Percentiles rank a stretch among this genome's conserved stretches.
phyloP scores from a whole-genome alignment of 2,329 filamentous ascomycete species.

The Scedosporium dehoogii region DNA sequence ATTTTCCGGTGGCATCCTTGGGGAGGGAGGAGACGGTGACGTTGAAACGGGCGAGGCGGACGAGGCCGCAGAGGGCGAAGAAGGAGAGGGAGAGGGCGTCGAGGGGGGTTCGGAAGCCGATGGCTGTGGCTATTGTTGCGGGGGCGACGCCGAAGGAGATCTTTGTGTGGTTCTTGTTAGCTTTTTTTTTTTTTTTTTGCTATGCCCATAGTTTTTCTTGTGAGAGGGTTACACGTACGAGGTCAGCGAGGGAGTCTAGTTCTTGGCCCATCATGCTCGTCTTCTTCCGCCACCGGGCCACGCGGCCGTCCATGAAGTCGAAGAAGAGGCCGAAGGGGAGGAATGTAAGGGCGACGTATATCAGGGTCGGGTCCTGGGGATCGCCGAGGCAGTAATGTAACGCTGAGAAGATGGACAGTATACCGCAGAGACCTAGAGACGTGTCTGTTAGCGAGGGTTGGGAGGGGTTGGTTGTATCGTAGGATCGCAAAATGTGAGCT shows the following conservation, averaged over 20 bases:
- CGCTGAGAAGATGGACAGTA: conserved; percentile 93
- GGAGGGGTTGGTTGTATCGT: too few species aligned
- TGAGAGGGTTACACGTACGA: conserved; percentile 48
- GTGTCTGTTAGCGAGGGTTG: neutral
- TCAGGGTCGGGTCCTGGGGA: conserved; percentile 51
- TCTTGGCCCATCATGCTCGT: conserved; percentile 97
- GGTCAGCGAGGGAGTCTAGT: conserved; percentile 85
- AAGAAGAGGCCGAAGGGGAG: conserved; percentile 94
- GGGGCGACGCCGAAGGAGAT: conserved; percentile 93
- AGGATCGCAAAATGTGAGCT: too few species aligned
- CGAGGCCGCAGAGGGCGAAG: conserved; percentile 92
- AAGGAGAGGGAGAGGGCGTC: conserved; percentile 75
- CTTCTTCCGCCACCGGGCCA: conserved; percentile 94
- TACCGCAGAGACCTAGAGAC: conserved; percentile 60
- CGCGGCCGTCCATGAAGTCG: conserved; percentile 95
- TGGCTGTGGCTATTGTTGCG: conserved; percentile 75
- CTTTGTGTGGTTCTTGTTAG: conserved; percentile 39
- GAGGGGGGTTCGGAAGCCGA: conserved; percentile 74
- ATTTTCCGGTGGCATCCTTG: conserved; percentile 86
- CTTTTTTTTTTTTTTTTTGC: neutral
- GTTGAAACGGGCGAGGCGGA: conserved; percentile 92
- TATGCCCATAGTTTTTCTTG: neutral
- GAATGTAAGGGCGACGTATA: conserved; percentile 77
- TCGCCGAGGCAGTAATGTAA: conserved; percentile 83
- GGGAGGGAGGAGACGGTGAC: conserved; percentile 84